A percentile compares a stretch with the other conserved stretches of the same genome.
These are phyloP conservation scores for Cyberlindnera samutprakarnensis DNA, from an alignment of 805 yeast species.

Conservation along the genomic window DNA sequence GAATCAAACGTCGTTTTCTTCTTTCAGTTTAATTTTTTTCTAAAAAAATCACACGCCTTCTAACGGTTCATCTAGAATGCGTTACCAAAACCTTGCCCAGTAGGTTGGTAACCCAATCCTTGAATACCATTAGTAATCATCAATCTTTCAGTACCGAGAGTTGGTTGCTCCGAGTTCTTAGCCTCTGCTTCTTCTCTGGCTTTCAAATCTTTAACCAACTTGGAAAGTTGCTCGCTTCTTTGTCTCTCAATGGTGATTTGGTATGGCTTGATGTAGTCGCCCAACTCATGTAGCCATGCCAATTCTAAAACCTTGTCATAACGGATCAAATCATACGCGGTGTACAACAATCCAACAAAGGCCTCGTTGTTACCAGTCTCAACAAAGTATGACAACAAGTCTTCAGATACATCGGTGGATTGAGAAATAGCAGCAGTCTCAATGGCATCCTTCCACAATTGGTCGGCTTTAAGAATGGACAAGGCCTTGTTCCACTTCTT, in stretches of 20 bases:
- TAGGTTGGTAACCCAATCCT: conserved; percentile 57
- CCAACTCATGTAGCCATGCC: conserved; percentile 83
- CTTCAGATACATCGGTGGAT: conserved; percentile 78
- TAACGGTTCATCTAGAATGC: no score
- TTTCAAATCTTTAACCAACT: conserved; percentile 62
- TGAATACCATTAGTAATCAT: conserved; percentile 76
- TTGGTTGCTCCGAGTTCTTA: conserved; percentile 38
- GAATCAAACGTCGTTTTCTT: no score
- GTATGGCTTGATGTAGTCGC: conserved; percentile 86
- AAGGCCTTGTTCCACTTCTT: conserved; percentile 91
- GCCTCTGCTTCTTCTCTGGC: conserved; percentile 57
- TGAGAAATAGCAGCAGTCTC: conserved; percentile 83
- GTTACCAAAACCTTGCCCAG: conserved; percentile 69
- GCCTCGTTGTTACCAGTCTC: conserved; percentile 97
- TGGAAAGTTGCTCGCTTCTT: conserved; percentile 58
- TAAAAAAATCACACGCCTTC: no score
- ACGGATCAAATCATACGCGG: conserved; percentile 73
- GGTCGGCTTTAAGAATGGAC: conserved; percentile 82
- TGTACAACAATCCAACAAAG: conserved; percentile 80
- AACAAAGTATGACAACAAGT: conserved; percentile 82
- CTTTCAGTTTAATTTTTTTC: no score
- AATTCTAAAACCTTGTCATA: conserved; percentile 83
- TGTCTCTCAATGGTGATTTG: conserved; percentile 79
- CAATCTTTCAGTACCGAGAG: conserved; percentile 58
- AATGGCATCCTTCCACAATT: conserved; percentile 91